These are phyloP conservation scores for Larix sibirica DNA, from an alignment of 83 land plant genomes.

Conservation along the genomic window DNA sequence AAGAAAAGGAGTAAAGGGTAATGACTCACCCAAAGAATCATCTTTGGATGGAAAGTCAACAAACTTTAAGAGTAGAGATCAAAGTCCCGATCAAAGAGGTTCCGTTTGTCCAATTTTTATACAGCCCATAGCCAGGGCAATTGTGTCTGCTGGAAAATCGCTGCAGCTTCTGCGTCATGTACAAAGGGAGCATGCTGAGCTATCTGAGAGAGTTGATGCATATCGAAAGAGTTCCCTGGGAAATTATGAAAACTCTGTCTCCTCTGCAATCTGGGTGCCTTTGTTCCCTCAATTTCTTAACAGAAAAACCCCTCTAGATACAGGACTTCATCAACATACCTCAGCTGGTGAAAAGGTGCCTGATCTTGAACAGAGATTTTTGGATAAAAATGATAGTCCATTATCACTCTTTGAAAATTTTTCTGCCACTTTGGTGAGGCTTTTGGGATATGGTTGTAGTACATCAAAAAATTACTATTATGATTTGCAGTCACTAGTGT, in stretches of 20 bases:
- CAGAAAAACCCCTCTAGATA: neutral
- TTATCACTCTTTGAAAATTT: constrained; percentile 37
- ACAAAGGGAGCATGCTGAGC: constrained; percentile 24
- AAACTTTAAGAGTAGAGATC: constrained; percentile 12
- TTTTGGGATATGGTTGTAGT: constrained; percentile 25
- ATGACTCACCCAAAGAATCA: neutral
- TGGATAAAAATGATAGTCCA: neutral
- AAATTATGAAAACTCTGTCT: constrained; percentile 5
- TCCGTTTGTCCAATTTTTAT: constrained; percentile 74
- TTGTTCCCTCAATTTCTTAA: constrained; percentile 3
- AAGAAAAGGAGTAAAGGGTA: constrained; percentile 10
- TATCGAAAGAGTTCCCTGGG: constrained; percentile 16
- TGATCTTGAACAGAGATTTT: constrained; percentile 13
- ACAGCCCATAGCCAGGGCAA: constrained; percentile 67
- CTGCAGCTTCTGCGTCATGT: constrained; percentile 83
- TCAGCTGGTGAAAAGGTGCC: neutral
- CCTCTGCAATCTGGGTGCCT: neutral
- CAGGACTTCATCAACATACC: constrained; percentile 6
- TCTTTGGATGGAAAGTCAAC: neutral
- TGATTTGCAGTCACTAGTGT: neutral
- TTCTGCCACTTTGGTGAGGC: constrained; percentile 26
- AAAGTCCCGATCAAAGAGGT: constrained; percentile 14
- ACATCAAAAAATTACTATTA: constrained; percentile 12
- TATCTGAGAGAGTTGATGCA: constrained; percentile 14
- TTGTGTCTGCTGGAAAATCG: constrained; percentile 97